A percentile compares a stretch with the other conserved stretches of the same genome.
These are phyloP conservation scores for Daldinia childiae DNA, from an alignment of 495 filamentous ascomycete species.

Conservation along the genomic window DNA sequence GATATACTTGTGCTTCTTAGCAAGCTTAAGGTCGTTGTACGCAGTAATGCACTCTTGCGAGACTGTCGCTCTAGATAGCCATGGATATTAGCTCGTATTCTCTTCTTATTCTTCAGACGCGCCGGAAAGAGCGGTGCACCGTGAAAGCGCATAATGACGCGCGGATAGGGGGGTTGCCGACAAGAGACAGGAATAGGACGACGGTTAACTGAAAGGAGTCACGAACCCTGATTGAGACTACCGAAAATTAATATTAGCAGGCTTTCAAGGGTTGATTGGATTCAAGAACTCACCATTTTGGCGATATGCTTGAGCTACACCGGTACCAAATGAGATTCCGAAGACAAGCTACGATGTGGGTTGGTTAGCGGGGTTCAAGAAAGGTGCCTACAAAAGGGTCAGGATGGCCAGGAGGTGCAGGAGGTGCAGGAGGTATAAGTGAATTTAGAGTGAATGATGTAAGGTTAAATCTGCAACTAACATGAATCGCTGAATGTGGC, in stretches of 20 bases:
- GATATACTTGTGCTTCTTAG: slow-evolving; percentile 89
- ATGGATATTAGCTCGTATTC: slow-evolving; percentile 43
- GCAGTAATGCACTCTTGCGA: slow-evolving; percentile 78
- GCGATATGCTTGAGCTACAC: slow-evolving; percentile 36
- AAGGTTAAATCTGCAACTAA: slow-evolving; percentile 32
- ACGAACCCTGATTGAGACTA: slow-evolving; percentile 78
- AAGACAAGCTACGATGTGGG: slow-evolving; percentile 39
- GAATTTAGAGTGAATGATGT: neutral
- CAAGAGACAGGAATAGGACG: slow-evolving; percentile 26
- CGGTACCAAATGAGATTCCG: slow-evolving; percentile 43
- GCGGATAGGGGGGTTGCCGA: slow-evolving; percentile 20
- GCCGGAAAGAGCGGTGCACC: slow-evolving; percentile 21
- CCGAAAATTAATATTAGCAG: slow-evolving; percentile 25
- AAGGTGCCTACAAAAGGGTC: slow-evolving; percentile 12
- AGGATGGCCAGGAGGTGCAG: too few species aligned
- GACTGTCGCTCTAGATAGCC: slow-evolving; percentile 73
- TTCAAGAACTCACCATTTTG: slow-evolving; percentile 39
- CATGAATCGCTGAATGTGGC: slow-evolving; percentile 19
- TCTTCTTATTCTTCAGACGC: slow-evolving; percentile 13
- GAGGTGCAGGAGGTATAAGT: neutral
- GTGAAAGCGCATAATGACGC: slow-evolving; percentile 33
- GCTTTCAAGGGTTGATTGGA: slow-evolving; percentile 30
- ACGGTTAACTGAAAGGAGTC: slow-evolving; percentile 37
- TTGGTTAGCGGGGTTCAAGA: slow-evolving; percentile 40
- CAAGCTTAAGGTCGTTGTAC: slow-evolving; percentile 93